Base-by-base conservation (phyloP, 805 yeast genomes). In the Candida vaughaniae region DNA sequence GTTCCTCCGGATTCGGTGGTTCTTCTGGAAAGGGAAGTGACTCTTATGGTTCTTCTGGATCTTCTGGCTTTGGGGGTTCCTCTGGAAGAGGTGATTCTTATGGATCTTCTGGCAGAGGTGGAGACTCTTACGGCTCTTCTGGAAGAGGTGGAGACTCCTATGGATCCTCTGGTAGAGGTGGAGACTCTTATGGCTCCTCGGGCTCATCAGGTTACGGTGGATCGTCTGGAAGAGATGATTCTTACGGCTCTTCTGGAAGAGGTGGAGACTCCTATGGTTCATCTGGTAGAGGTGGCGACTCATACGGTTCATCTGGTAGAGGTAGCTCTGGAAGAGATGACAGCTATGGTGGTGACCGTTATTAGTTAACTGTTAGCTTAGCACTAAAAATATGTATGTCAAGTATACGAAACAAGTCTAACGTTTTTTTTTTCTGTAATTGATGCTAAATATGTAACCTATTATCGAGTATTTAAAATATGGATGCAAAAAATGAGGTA, bases 31-130 rank as follows among this genome's bases (percentile, higher is more conserved):
- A 28, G 23, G 25, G 29, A 3, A n/a, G 30, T n/a, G 39, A 41
- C 33, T 49, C 60, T 6, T 56, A 56, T 41, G 61, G 62, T 14
- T 48, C 58, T 22, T 35, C 42, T 18, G 38, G 41, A 35, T 29
- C 39, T 11, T 41, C 42, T 26, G 29, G 25, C 10, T 43, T 51
- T 12, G 49, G 43, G 29, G 53, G 56, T 15, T 46, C 52, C 14
- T 43, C 51, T 15, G 38, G 39, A 16, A 19, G 43, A 11, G 34
- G 33, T 26, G 49, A 47, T 36, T 50, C 58, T 19, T 52, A 47
- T 29, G 60, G 60, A 12, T 48, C 54, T 25, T 42, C 50, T 16
- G 38, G 37, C 35, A 29, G 33, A 27, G 12, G 33, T 16, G 30
- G 31, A 29, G 46, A 48, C 30, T 36, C 48, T 23, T 49, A 43